Evolutionary conservation across 257 asterid genomes (phyloP).

Genomic region (Linaria vulgaris): DNA sequence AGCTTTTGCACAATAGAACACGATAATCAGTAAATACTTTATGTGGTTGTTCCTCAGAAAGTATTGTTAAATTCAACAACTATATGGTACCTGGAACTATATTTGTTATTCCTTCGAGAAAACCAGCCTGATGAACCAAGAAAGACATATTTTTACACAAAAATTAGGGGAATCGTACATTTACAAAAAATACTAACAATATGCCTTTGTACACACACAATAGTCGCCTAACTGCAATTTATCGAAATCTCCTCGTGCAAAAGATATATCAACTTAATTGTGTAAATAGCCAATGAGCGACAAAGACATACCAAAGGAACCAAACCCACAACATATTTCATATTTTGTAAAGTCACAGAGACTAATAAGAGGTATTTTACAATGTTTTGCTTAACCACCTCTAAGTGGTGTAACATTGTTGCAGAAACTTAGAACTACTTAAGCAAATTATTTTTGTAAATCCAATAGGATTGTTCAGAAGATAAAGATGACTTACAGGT

Average conservation of each 20-base stretch:
- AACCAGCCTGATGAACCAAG: slow-evolving; percentile 68
- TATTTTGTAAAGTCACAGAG: no score
- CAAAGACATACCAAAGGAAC: background rate
- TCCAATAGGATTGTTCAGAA: slow-evolving; percentile 6
- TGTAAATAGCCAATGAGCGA: background rate
- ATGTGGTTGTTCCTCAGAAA: background rate
- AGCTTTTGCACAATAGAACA: slow-evolving; percentile 47
- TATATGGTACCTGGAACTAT: slow-evolving; percentile 71
- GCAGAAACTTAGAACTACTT: background rate
- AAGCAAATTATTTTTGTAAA: background rate
- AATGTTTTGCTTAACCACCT: no score
- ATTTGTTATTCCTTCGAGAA: slow-evolving; percentile 77
- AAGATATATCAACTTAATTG: background rate
- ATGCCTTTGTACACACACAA: no score
- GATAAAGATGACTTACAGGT: slow-evolving; percentile 64
- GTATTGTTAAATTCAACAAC: background rate
- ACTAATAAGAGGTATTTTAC: no score
- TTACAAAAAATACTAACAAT: no score
- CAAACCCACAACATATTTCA: background rate
- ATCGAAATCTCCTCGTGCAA: background rate
- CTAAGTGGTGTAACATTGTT: background rate
- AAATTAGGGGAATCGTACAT: no score
- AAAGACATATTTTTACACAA: background rate
- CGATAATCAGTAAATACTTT: background rate
- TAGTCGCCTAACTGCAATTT: no score